Evolutionary conservation across 2,329 filamentous ascomycete species (phyloP), one percentile per base, ranked within the genome.

Genomic region (Trichoderma sp.): DNA sequence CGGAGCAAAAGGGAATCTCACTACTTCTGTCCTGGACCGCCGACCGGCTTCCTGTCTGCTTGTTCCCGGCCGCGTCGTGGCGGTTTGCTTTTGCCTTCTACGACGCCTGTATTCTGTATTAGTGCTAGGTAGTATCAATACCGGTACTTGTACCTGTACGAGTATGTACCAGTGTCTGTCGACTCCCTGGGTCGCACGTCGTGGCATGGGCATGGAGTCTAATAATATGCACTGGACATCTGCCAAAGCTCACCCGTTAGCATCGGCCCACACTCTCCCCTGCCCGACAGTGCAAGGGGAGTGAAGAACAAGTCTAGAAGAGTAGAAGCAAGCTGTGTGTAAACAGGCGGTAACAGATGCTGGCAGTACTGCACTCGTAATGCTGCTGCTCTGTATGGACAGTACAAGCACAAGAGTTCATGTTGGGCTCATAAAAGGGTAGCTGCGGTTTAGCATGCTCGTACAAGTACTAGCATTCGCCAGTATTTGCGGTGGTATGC

Each of bases 221-320:
- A 57, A 39, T 39, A 39, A 57, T 57, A 43, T 30, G 51, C 51
- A 30, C 39, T 43, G 15, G 39, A 43, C 64, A 67, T 67, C 47
- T 67, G 32, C 47, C 53, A 67, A 30, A 56, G 30, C 39, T 39
- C 51, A 43, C 32, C 51, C 64, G 53, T 67, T 57, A 57, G 53
- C 24, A 68, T 47, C 56, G 65, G 39, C 53, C 65, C 65, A 68
- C 65, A n/a, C 24, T 30, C 24, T 60, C 53, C 32, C 53, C 53
- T 32, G 53, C 53, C 26, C 36, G 51, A 30, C 53, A 60, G 65
- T 47, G 26, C 6, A 47, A 67, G 53, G 53, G 6, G 32, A 60
- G 32, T 60, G 34, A 60, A 68, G 65, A 68, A 58, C 63, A 66
- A 32, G 24, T 68, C 65, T 60, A 68, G 65, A 68, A 68, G 28